Evolutionary conservation across 306 rosid genomes (phyloP).

Genomic region (Fragaria nilgerrensis): DNA sequence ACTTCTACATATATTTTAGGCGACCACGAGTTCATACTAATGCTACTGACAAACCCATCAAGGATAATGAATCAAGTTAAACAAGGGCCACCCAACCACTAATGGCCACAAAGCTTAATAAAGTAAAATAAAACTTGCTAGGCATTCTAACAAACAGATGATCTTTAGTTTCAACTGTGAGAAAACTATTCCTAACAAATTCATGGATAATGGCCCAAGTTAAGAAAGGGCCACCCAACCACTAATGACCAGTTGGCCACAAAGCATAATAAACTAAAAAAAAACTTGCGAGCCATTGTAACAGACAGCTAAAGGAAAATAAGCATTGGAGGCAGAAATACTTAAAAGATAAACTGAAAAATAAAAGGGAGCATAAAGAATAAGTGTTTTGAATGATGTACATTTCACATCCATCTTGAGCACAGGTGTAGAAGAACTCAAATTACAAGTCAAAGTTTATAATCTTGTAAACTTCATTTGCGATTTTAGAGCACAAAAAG

Average conservation of each 20-base stretch:
- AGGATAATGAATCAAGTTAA: not conserved
- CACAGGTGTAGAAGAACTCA: not conserved
- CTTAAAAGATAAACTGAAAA: not conserved
- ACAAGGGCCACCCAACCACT: not conserved
- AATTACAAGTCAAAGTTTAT: not conserved
- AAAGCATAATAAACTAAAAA: not conserved
- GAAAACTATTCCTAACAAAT: not conserved
- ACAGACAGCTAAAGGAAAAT: not conserved
- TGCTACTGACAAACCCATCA: not conserved
- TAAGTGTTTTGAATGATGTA: not conserved
- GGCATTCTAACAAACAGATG: not conserved
- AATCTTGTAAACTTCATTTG: not conserved
- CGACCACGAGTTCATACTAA: not conserved
- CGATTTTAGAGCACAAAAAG: not conserved
- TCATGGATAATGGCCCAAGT: not conserved
- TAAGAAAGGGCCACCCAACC: not conserved
- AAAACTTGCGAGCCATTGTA: not conserved
- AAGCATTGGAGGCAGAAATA: not conserved
- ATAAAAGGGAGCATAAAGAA: not conserved
- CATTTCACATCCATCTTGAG: not conserved
- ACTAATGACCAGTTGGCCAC: not conserved
- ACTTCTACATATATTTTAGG: not conserved
- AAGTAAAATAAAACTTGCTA: not conserved
- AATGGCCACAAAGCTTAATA: not conserved
- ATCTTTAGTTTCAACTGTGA: not conserved